phyloP scores from a whole-genome alignment of 1,139 yeast genomes.

The Lodderomyces oxycetoniae region DNA sequence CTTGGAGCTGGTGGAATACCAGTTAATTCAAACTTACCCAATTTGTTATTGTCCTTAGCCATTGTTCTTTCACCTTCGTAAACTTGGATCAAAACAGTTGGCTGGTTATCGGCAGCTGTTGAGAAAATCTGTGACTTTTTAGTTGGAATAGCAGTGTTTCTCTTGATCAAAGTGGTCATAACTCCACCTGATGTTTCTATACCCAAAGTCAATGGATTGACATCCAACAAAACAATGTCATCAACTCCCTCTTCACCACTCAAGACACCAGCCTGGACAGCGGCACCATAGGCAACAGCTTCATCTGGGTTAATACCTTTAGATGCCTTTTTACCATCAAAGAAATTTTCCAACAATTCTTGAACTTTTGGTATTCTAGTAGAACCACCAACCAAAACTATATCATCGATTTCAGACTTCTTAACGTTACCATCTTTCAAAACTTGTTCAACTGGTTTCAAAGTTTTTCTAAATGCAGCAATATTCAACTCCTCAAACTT shows the following conservation, averaged over 20 bases:
- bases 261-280: slow-evolving; percentile 86
- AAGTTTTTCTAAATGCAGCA: slow-evolving; percentile 81
- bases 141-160: slow-evolving; percentile 48
- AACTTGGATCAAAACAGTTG: slow-evolving; percentile 45
- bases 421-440: slow-evolving; percentile 82
- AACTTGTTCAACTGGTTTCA: slow-evolving; percentile 91
- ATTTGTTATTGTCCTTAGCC: slow-evolving; percentile 42
- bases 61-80: slow-evolving; percentile 47
- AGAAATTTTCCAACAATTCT: slow-evolving; percentile 79
- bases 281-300: slow-evolving; percentile 55
- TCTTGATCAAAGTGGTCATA: slow-evolving; percentile 44
- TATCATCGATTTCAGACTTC: slow-evolving; percentile 82
- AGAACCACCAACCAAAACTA: slow-evolving; percentile 95
- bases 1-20: slow-evolving; percentile 49
- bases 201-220: slow-evolving; percentile 46
- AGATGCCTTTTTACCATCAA: slow-evolving; percentile 89
- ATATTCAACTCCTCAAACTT: slow-evolving; percentile 91
- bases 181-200: slow-evolving; percentile 49
- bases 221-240: slow-evolving; percentile 47
- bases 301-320: slow-evolving; percentile 94
- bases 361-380: slow-evolving; percentile 98
- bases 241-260: slow-evolving; percentile 63
- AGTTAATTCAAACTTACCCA: slow-evolving; percentile 46
- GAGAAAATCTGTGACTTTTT: slow-evolving; percentile 46
- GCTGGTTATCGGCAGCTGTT: slow-evolving; percentile 47